Base-by-base conservation (phyloP, 2,329 filamentous ascomycete species). In the Epichloe festucae region DNA sequence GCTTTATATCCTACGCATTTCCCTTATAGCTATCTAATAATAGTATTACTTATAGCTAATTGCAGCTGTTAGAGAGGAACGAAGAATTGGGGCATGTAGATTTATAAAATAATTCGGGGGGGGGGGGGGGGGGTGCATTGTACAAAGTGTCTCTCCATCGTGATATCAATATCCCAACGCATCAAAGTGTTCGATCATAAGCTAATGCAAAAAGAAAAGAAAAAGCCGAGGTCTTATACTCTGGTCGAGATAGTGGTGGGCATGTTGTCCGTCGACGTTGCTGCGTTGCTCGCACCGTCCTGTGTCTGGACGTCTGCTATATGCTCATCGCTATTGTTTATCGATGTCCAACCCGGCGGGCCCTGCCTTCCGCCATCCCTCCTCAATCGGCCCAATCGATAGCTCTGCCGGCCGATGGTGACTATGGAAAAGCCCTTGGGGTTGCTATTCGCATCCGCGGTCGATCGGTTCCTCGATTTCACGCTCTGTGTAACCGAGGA, bases 261-360 rank as follows among this genome's bases (percentile, higher is more conserved):
- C 21, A 21, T 23, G 15, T 7, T 35, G 4, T 17, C 23, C 19
- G 21, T 38, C 12, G 19, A 39, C 15, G 39, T 19, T 4, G 46
- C 34, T 2, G 19, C 34, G 21, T 44, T 36, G 31, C 19, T 34
- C 8, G 14, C 23, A 39, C 27, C 7, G 4, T 36, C 34, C 2
- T 44, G 50, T 39, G 31, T 11, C 31, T 1, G 14, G 4, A n/a
- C 39, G 10, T 50, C 50, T 46, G 54, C 41, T 12, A 58, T 56
- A 38, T 48, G 51, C 47, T 60, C 58, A 17, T 60, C 58, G 46
- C 58, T 56, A 17, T 56, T 53, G 23, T 56, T 57, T 15, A 60
- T 60, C 1, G 54, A 54, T 1, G 58, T 60, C 59, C 59, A 60
- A 1, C 58, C 59, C 34, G 51, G 48, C 15, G 46, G 52, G 38